These are phyloP conservation scores for Aegilops sharonensis DNA, from an alignment of 176 grass and related monocot genomes.

Conservation along the genomic window DNA sequence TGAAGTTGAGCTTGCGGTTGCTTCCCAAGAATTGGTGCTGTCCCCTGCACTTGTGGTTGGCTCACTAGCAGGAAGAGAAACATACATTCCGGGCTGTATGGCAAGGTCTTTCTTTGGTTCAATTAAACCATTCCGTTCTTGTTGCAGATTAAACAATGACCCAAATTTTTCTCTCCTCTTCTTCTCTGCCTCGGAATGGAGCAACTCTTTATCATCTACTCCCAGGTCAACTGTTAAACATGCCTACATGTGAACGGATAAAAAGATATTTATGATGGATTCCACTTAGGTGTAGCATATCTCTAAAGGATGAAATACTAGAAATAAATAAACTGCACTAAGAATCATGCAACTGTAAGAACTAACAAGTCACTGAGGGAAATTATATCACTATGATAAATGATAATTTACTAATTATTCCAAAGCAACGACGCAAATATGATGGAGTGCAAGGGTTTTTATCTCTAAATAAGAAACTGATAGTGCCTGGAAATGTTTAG, in stretches of 20 bases:
- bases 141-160: conserved; percentile 61
- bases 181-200: conserved; percentile 66
- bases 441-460: background rate
- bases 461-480: conserved; percentile 10
- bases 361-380: background rate
- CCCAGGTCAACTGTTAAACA: conserved; percentile 27
- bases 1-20: conserved; percentile 10
- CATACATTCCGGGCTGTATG: conserved; percentile 84
- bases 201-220: conserved; percentile 55
- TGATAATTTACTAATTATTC: background rate
- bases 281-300: background rate
- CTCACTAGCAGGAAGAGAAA: conserved; percentile 34
- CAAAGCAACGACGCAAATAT: background rate
- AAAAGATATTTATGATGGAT: background rate
- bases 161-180: conserved; percentile 56
- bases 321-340: background rate
- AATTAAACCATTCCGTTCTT: conserved; percentile 79
- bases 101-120: conserved; percentile 77
- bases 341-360: background rate
- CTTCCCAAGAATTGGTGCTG: conserved; percentile 16
- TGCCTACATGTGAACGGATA: conserved; percentile 33
- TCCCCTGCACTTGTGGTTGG: conserved; percentile 25
- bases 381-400: background rate
- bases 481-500: background rate
- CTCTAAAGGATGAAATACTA: background rate